A percentile compares a stretch with the other conserved stretches of the same genome.
These are phyloP conservation scores for Lactarius hatsudake DNA, from an alignment of 768 basidiomycete species.

Conservation along the genomic window DNA sequence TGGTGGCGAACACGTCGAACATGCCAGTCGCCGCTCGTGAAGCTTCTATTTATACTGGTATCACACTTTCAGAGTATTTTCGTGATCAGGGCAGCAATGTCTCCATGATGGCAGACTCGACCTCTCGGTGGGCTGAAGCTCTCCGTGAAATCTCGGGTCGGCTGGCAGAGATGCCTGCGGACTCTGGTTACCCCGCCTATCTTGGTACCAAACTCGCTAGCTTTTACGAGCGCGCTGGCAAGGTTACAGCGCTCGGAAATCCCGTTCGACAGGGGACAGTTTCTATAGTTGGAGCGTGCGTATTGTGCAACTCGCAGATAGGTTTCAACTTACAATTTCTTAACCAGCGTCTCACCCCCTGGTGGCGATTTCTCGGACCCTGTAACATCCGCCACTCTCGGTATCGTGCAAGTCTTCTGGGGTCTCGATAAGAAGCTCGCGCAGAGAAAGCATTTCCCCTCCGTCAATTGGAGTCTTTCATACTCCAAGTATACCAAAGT, in stretches of 20 bases:
- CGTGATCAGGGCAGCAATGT: constrained; percentile 98
- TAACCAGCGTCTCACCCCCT: constrained; percentile 85
- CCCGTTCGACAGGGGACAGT: constrained; percentile 89
- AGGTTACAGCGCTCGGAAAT: constrained; percentile 88
- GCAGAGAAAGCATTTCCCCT: constrained; percentile 98
- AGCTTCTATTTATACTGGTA: constrained; percentile 99
- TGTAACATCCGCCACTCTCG: constrained; percentile 93
- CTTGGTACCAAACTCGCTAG: constrained; percentile 92
- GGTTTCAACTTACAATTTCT: constrained; percentile 10
- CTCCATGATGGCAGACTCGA: constrained; percentile 99
- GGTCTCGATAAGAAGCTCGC: constrained; percentile 99
- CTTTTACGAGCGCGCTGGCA: constrained; percentile 99
- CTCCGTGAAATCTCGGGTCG: constrained; percentile 99
- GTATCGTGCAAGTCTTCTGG: constrained; percentile 99
- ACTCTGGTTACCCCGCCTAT: constrained; percentile 98
- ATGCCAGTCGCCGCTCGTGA: constrained; percentile 99
- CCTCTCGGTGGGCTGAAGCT: constrained; percentile 98
- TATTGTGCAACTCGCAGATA: constrained; percentile 28
- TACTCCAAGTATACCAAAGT: constrained; percentile 98
- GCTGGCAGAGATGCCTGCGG: constrained; percentile 99
- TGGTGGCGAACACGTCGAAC: constrained; percentile 99
- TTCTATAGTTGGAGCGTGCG: constrained; percentile 98
- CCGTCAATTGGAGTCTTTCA: constrained; percentile 99
- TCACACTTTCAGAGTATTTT: constrained; percentile 99
- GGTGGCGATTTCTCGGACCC: constrained; percentile 99